Evolutionary conservation across 495 filamentous ascomycete genomes (phyloP).

Genomic region (Penicillium salamii): DNA sequence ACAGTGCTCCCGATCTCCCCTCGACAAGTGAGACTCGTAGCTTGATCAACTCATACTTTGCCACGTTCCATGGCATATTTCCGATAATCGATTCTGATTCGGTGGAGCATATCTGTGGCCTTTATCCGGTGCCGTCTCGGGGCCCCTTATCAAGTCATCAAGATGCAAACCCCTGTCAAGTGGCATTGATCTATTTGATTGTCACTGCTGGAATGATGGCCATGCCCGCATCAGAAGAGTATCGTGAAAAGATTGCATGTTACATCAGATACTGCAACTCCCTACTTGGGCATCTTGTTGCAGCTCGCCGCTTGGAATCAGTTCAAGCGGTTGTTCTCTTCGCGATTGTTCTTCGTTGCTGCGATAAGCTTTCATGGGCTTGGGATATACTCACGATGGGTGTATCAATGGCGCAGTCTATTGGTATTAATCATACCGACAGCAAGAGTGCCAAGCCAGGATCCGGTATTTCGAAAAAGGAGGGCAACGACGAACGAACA

Average conservation of each 20-base stretch:
- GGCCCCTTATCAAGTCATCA: not conserved
- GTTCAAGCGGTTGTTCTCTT: constrained; percentile 10
- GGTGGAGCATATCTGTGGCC: not conserved
- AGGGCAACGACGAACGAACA: not conserved
- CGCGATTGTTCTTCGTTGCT: constrained; percentile 9
- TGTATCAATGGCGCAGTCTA: constrained; percentile 11
- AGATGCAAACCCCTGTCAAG: not conserved
- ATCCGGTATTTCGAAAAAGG: not conserved
- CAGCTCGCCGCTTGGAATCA: not conserved
- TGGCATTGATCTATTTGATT: constrained; percentile 4
- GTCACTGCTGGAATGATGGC: constrained; percentile 2
- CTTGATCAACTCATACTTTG: not conserved
- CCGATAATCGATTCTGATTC: not conserved
- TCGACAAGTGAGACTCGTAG: not conserved
- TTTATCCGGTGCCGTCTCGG: not conserved
- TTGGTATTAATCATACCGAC: constrained; percentile 5
- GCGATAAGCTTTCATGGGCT: constrained; percentile 11
- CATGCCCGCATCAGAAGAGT: not conserved
- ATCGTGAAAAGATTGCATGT: not conserved
- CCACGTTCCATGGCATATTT: not conserved
- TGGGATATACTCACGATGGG: constrained; percentile 14
- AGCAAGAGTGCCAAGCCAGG: not conserved
- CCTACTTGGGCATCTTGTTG: constrained; percentile 8
- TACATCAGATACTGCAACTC: constrained; percentile 11
- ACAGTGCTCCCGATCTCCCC: not conserved